phyloP scores from a whole-genome alignment of 352 stramenopile species.

The Paralagenidium karlingii region DNA sequence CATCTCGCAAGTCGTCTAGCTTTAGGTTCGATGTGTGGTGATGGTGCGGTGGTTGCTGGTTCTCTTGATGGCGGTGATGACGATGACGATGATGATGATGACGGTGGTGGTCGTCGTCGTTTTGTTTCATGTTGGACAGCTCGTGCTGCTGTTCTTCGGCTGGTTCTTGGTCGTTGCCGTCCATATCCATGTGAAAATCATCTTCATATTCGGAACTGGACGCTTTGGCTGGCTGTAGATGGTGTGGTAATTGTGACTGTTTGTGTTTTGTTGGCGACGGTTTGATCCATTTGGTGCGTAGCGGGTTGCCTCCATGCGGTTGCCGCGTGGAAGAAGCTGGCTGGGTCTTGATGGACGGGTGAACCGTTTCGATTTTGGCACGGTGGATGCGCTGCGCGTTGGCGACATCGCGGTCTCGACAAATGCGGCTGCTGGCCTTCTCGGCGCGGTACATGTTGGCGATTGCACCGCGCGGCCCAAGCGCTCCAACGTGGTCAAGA shows the following conservation, averaged over 20 bases:
- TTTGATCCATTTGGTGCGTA: constrained; percentile 6
- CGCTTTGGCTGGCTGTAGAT: not conserved
- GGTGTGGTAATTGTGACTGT: not conserved
- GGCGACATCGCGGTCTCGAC: constrained; percentile 50
- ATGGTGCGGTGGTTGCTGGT: not conserved
- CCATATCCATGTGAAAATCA: not conserved
- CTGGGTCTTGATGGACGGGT: constrained; percentile 28
- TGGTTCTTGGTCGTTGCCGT: not conserved
- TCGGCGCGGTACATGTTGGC: constrained; percentile 52
- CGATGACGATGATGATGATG: no score
- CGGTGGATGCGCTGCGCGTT: constrained; percentile 54
- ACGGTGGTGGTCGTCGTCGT: no score
- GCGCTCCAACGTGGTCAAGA: no score
- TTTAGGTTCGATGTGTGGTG: constrained; percentile 14
- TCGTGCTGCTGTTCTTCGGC: not conserved
- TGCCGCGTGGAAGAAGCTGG: constrained; percentile 5
- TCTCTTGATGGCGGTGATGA: not conserved
- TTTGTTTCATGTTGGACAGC: not conserved
- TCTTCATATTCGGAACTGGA: not conserved
- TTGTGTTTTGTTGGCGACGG: constrained; percentile 3
- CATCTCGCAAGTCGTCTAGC: constrained; percentile 32
- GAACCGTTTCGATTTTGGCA: constrained; percentile 56
- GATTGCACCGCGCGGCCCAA: no score
- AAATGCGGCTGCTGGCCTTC: constrained; percentile 70
- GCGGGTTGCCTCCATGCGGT: constrained; percentile 12